Conservation (phyloP, 306 rosid genomes). For the Castanea sativa region DNA sequence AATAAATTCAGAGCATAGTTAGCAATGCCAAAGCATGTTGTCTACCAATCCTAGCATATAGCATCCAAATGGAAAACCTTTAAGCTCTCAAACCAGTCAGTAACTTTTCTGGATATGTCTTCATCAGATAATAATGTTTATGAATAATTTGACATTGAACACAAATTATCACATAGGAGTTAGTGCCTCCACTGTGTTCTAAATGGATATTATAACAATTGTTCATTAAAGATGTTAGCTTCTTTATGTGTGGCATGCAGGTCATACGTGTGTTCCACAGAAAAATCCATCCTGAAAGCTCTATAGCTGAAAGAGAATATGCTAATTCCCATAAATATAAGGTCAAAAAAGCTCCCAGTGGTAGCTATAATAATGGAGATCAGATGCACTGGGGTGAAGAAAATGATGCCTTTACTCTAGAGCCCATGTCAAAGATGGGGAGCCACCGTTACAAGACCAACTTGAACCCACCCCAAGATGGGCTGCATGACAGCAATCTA, state of each 20-base stretch:
- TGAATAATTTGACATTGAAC: not conserved
- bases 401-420: constrained; percentile 28
- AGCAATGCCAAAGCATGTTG: not conserved
- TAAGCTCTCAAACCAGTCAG: not conserved
- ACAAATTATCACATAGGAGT: not conserved
- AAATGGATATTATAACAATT: not conserved
- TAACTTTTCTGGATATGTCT: constrained; percentile 5
- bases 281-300: constrained; percentile 70
- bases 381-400: constrained; percentile 28
- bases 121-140: not conserved
- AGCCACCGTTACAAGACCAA: constrained; percentile 29
- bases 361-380: constrained; percentile 25
- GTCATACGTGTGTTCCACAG: constrained; percentile 61
- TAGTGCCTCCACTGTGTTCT: not conserved
- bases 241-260: constrained; percentile 45
- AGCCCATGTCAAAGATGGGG: constrained; percentile 35
- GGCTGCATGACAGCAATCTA: constrained; percentile 31
- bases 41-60: constrained; percentile 8
- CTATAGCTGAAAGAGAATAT: constrained; percentile 31
- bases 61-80: constrained; percentile 2
- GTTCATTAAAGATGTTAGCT: constrained; percentile 13
- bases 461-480: constrained; percentile 41
- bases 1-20: not conserved
- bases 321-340: constrained; percentile 33
- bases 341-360: constrained; percentile 30